Evolutionary conservation across 352 stramenopile species (phyloP), one percentile per base, ranked within the genome.

Genomic region (Globisporangium nunn): DNA sequence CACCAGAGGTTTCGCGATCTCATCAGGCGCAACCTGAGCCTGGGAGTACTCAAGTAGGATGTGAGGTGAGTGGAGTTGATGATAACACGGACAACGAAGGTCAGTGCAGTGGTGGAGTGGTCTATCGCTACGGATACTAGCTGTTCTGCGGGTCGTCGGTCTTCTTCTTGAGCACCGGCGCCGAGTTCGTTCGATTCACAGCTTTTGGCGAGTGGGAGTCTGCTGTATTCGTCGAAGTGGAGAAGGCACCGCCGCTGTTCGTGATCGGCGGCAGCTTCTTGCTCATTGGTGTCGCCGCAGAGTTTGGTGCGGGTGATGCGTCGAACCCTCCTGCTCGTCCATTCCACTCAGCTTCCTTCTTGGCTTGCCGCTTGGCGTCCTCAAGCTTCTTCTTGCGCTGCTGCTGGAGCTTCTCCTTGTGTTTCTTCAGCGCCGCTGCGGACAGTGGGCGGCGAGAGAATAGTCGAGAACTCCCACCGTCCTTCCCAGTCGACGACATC

Each of bases 261-360:
- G 61, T 60, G 62, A 91, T 91, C 0, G 81, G 78, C 18, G 81
- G 81, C 31, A 91, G 58, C 49, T 88, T 88, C 63, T 89, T 91
- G 56, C 55, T 73, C 50, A 52, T 14, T n/a, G 57, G 52, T 60
- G 55, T 57, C 41, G 37, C 18, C 10, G 37, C 49, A 23, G 23
- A 23, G 23, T 23, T 23, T 23, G 23, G 23, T 28, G 60, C 53
- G 2, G 63, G 68, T 30, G 75, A 64, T 33, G 71, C 66, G 40
- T 95, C 79, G 59, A 93, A 62, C 0, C 86, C 86, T 7, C 78
- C 84, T 0, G 82, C 78, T 7, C 84, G 78, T 8, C 84, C 84
- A 31, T 81, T 70, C 86, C 84, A 95, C 47, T 92, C 77, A 6
- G 81, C 69, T 61, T 95, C 84, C 70, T 89, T 85, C 28, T 74